Base-by-base conservation (phyloP, 345 rosid species). In the Aquilaria malaccensis region DNA sequence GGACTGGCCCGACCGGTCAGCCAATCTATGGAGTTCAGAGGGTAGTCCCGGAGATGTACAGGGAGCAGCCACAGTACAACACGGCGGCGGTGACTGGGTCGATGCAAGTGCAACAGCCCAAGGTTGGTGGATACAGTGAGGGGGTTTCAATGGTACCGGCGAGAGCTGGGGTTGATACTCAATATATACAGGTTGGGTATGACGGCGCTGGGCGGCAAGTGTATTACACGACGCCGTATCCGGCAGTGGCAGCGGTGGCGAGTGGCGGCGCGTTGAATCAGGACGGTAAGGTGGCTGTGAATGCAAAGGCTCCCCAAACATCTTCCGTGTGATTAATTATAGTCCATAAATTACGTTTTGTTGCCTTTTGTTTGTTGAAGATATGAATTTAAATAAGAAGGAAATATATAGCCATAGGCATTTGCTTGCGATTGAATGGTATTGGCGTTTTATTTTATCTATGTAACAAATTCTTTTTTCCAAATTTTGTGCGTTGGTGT, bases 131-230 rank as follows among this genome's bases (percentile, higher is more conserved):
- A 33, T 71, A 70, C 45, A 12, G 13, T 3, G 77, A 61, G 53
- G 78, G 69, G 43, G 55, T 67, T 29, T 76, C 79, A 51, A 52
- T 67, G 41, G 30, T 60, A 62, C 79, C 63, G 52, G 56, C 60
- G n/a, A 74, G 67, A 61, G 60, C 63, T 47, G 71, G 60, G 4
- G 61, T 60, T 58, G 83, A 78, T 60, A 48, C 66, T 0, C 79
- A 80, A 6, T 76, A 65, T 62, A 55, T 77, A 29, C 86, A 74
- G 59, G 64, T 80, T 58, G 82, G 62, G 9, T 80, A 74, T 37
- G 87, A 82, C 33, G 66, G 76, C 43, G 68, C 84, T 1, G 87
- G 91, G 49, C 74, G 87, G 70, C 85, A 72, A 62, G 77, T 80
- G 33, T 85, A 80, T 64, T 78, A 72, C 70, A 70, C 77, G 7